These are phyloP conservation scores for Aphanoascus verrucosus DNA, from an alignment of 2,329 filamentous ascomycete genomes.

Conservation along the genomic window DNA sequence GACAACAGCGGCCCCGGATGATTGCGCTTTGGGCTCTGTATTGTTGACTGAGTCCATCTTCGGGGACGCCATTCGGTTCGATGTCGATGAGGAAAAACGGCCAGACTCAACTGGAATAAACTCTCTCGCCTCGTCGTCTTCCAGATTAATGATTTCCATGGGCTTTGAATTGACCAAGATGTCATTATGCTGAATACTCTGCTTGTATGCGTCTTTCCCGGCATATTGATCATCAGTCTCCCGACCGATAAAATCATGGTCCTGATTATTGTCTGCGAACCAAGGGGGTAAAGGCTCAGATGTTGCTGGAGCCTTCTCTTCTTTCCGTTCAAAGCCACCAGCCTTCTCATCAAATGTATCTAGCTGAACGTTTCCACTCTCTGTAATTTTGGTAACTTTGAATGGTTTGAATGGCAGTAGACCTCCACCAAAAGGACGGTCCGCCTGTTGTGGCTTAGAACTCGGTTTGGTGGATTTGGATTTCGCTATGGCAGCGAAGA, in stretches of 20 bases:
- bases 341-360: constrained; percentile 41
- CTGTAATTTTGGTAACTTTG: constrained; percentile 31
- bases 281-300: constrained; percentile 36
- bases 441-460: constrained; percentile 26
- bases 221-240: constrained; percentile 21
- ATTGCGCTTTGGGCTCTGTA: background rate
- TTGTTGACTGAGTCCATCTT: background rate
- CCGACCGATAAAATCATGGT: constrained; percentile 26
- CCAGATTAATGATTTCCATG: constrained; percentile 15
- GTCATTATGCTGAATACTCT: constrained; percentile 23
- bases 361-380: constrained; percentile 33
- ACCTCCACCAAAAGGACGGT: constrained; percentile 59
- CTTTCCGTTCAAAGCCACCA: constrained; percentile 51
- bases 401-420: constrained; percentile 80
- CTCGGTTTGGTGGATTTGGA: constrained; percentile 52
- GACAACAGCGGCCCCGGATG: background rate
- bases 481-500: constrained; percentile 63
- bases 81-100: background rate
- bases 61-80: background rate
- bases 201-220: constrained; percentile 13
- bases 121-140: background rate
- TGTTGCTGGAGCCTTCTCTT: constrained; percentile 24
- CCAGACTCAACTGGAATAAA: background rate
- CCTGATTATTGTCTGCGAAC: constrained; percentile 32
- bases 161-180: constrained; percentile 8